Base-by-base conservation (phyloP, 2,329 filamentous ascomycete genomes). In the Colletotrichum sp. region DNA sequence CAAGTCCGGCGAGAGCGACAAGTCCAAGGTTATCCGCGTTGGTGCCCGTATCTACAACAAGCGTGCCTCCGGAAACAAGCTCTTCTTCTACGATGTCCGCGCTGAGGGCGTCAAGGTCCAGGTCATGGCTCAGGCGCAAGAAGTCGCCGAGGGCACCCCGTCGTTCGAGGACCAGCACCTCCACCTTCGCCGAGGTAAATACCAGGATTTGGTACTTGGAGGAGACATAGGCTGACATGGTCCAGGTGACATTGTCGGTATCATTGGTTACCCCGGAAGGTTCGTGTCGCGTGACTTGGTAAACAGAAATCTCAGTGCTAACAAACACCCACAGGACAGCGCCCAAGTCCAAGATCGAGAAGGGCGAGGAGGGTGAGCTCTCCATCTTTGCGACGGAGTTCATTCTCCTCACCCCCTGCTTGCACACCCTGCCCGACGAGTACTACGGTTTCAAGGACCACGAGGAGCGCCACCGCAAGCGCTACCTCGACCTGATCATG, bases 401-500 rank as follows among this genome's bases (percentile, higher is more conserved):
- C 76, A 88, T 93, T 55, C 92, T 98, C 59, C 89, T 99, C 75
- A 93, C 96, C 1, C 97, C 97, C 11, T 98, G 96, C 84, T 86
- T 99, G 81, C 96, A 98, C 85, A 93, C 95, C 87, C 90, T 97
- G 78, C 97, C 97, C 70, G 93, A 94, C 75, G 95, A 97, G 84
- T 93, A 96, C 86, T 98, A 95, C 82, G 96, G 96, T 76, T 95
- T 98, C 88, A 96, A 98, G 89, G 96, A 98, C 83, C 91, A 95
- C 82, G 97, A 99, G 85, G 94, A 96, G 84, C 92, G 97, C 75
- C 96, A 95, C 90, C 94, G 97, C 79, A 94, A 98, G 69, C 91
- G 96, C 74, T 98, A 98, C 84, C 91, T 99, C 66, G 97, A 99
- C 84, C 88, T 99, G 79, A 97, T 99, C 85, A 98, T 98, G 93